phyloP scores from a whole-genome alignment of 305 asterid species.

The Fraxinus floribunda region DNA sequence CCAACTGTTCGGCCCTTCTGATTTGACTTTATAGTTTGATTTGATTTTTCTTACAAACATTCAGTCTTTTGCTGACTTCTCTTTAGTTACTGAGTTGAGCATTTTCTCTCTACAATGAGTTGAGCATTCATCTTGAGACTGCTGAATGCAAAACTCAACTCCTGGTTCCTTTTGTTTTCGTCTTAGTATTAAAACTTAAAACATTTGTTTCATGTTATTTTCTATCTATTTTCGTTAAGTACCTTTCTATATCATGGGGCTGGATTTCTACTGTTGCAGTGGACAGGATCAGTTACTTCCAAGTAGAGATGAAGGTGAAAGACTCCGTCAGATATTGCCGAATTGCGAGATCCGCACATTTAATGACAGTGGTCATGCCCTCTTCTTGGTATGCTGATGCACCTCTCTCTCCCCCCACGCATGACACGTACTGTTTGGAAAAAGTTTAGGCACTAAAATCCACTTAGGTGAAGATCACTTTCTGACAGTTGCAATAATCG shows the following conservation, averaged over 20 bases:
- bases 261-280: slow-evolving; percentile 39
- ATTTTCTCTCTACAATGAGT: neutral
- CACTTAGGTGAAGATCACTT: neutral
- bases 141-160: neutral
- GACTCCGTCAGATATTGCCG: slow-evolving; percentile 51
- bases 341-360: slow-evolving; percentile 62
- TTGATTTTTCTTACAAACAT: neutral
- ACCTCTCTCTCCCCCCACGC: neutral
- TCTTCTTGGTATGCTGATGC: slow-evolving; percentile 60
- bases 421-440: neutral
- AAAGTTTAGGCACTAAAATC: neutral
- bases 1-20: slow-evolving; percentile 2
- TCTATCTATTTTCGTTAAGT: neutral
- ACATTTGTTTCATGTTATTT: neutral
- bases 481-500: neutral
- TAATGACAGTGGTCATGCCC: slow-evolving; percentile 59
- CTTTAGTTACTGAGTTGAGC: neutral
- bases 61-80: neutral
- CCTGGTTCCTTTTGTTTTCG: neutral
- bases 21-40: neutral
- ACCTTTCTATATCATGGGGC: neutral
- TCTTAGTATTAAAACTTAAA: neutral
- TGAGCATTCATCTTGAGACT: neutral
- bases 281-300: slow-evolving; percentile 77
- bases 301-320: slow-evolving; percentile 65